Evolutionary conservation across 176 grass and related monocot genomes (phyloP), one percentile per base, ranked within the genome.

Genomic region (Thinopyrum elongatum): DNA sequence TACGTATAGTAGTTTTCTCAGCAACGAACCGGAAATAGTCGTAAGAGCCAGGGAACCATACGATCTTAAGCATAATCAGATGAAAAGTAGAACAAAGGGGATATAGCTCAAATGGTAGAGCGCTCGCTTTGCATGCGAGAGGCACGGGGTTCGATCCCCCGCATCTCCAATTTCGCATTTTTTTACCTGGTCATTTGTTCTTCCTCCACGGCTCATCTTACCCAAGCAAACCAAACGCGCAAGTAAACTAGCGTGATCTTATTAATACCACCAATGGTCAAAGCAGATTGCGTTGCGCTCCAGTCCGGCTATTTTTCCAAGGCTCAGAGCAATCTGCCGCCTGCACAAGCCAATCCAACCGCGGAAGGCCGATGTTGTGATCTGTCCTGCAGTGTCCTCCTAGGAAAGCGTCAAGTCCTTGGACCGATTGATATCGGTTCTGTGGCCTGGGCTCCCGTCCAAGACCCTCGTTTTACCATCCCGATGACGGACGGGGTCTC

Each of bases 81-180:
- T 9, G 36, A 3, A 31, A 31, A 31, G 30, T 31, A 31, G 1
- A 1, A 31, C 30, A 58, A 58, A 11, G 91, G 89, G 91, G 84
- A 92, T 92, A 91, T 94, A 92, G 91, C 90, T 98, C 88, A 98
- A 98, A 95, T 88, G 92, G 91, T 95, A 95, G 93, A 98, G 96
- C 93, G 90, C 91, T 89, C 96, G 93, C 93, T 95, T 95, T 98
- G 93, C 96, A 95, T 98, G 93, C 88, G 88, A 90, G 91, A 98
- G 91, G 93, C 82, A 98, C 91, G 93, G 91, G 93, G 91, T 98
- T 98, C 96, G 91, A 95, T 98, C 78, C 93, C 93, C 90, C 90
- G 92, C 93, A 92, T 95, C 83, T 95, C 93, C 93, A 95, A 1
- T 10, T 46, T 51, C 47, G 19, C 47, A 2, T 49, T 7, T 51